Conservation (phyloP, 805 yeast species). For the Lachancea waltii region DNA sequence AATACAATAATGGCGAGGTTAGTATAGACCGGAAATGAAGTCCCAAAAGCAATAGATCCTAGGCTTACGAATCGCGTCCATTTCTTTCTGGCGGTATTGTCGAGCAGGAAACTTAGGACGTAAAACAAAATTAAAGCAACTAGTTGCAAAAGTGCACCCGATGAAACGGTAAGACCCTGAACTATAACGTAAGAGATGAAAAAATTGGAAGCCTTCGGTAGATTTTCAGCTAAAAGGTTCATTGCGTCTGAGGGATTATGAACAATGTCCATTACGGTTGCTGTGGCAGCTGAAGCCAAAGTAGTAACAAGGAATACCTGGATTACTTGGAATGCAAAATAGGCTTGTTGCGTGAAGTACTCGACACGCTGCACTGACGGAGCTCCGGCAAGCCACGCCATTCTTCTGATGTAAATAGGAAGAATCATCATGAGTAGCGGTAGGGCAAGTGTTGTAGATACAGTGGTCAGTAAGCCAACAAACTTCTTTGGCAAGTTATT, state of each 20-base stretch:
- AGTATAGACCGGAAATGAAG: slow-evolving; percentile 68
- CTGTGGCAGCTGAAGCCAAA: slow-evolving; percentile 62
- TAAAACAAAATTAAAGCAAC: slow-evolving; percentile 54
- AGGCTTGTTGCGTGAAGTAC: slow-evolving; percentile 58
- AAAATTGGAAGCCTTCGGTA: slow-evolving; percentile 70
- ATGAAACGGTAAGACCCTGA: slow-evolving; percentile 61
- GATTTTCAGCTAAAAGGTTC: slow-evolving; percentile 53
- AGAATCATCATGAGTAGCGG: slow-evolving; percentile 59
- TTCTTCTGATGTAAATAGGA: slow-evolving; percentile 56
- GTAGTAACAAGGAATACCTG: slow-evolving; percentile 70
- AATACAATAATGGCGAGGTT: slow-evolving; percentile 63
- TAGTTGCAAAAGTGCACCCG: slow-evolving; percentile 60
- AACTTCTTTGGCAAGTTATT: slow-evolving; percentile 46
- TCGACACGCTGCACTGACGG: slow-evolving; percentile 54
- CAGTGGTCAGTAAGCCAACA: slow-evolving; percentile 59
- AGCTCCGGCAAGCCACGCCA: slow-evolving; percentile 57
- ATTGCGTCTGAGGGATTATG: slow-evolving; percentile 54
- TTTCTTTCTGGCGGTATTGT: slow-evolving; percentile 61
- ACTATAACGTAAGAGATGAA: slow-evolving; percentile 60
- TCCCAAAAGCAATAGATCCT: slow-evolving; percentile 60
- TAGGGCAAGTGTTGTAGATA: slow-evolving; percentile 61
- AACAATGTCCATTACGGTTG: slow-evolving; percentile 56
- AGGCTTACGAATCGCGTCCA: slow-evolving; percentile 52
- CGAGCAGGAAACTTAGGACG: slow-evolving; percentile 49
- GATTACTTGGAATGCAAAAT: slow-evolving; percentile 62